These are phyloP conservation scores for Beauveria caledonica DNA, from an alignment of 2,329 filamentous ascomycete species.

Conservation along the genomic window DNA sequence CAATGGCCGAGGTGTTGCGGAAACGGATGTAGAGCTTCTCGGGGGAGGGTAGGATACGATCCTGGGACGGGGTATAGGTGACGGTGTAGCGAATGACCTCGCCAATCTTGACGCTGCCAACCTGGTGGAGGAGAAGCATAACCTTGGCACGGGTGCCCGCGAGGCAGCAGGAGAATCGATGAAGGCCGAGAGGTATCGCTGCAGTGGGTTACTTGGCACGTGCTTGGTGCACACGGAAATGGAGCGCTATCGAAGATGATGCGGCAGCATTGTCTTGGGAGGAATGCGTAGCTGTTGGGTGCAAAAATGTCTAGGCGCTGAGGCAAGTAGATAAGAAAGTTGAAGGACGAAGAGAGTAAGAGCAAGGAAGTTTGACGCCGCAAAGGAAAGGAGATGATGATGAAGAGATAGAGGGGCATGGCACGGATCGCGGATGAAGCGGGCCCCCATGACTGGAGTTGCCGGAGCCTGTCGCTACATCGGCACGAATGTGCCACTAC, in stretches of 20 bases:
- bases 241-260: constrained; percentile 2
- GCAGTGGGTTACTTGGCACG: background rate
- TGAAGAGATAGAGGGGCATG: background rate
- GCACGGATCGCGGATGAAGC: constrained; percentile 4
- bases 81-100: constrained; percentile 88
- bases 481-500: too few species aligned
- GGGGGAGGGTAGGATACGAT: constrained; percentile 84
- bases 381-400: constrained; percentile 1
- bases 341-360: background rate
- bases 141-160: constrained; percentile 7
- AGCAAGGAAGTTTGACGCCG: background rate
- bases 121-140: constrained; percentile 89
- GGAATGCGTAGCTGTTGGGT: background rate
- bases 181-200: background rate
- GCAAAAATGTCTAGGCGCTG: background rate
- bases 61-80: constrained; percentile 82
- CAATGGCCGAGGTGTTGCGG: constrained; percentile 84
- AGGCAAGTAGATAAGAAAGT: background rate
- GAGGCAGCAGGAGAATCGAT: background rate
- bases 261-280: background rate
- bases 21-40: constrained; percentile 74
- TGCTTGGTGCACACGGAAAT: constrained; percentile 3
- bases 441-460: constrained; percentile 2
- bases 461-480: background rate
- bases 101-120: constrained; percentile 86